phyloP scores from a whole-genome alignment of 306 rosid genomes.

The Senna siamea region DNA sequence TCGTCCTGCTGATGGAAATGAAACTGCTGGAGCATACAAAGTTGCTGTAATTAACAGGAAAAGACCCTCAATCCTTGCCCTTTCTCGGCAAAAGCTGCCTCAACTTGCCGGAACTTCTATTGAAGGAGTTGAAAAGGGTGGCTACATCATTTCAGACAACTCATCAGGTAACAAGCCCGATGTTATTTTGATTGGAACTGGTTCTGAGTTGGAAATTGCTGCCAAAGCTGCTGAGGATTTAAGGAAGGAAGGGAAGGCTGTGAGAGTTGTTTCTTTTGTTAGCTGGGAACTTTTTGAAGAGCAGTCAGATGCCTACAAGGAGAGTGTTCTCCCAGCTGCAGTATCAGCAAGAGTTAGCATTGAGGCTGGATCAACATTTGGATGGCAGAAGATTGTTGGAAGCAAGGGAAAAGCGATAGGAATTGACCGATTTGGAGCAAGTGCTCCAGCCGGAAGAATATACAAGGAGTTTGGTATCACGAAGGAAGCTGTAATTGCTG shows the following conservation, averaged over 20 bases:
- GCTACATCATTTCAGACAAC: slow-evolving; percentile 85
- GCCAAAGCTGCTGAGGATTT: slow-evolving; percentile 86
- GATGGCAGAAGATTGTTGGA: slow-evolving; percentile 87
- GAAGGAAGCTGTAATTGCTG: slow-evolving; percentile 89
- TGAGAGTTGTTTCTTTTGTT: slow-evolving; percentile 90
- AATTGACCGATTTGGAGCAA: slow-evolving; percentile 93
- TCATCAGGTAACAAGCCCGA: slow-evolving; percentile 91
- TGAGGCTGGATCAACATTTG: slow-evolving; percentile 94
- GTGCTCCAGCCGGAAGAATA: slow-evolving; percentile 94
- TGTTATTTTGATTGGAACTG: slow-evolving; percentile 89
- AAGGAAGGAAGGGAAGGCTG: slow-evolving; percentile 90
- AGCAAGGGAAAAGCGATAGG: slow-evolving; percentile 93
- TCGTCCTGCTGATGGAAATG: slow-evolving; percentile 99
- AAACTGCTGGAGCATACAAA: slow-evolving; percentile 96
- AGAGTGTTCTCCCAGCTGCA: slow-evolving; percentile 86
- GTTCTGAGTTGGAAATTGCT: slow-evolving; percentile 95
- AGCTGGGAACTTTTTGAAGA: slow-evolving; percentile 96
- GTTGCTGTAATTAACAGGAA: slow-evolving; percentile 79
- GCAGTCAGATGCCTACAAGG: slow-evolving; percentile 91
- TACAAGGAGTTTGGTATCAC: slow-evolving; percentile 94
- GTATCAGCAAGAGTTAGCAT: slow-evolving; percentile 96
- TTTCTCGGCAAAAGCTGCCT: slow-evolving; percentile 89
- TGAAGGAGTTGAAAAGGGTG: slow-evolving; percentile 96
- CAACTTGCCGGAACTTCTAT: slow-evolving; percentile 83
- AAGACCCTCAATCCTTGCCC: slow-evolving; percentile 94